Evolutionary conservation across 805 yeast species (phyloP).

Genomic region (Hanseniaspora hatyaiensis): DNA sequence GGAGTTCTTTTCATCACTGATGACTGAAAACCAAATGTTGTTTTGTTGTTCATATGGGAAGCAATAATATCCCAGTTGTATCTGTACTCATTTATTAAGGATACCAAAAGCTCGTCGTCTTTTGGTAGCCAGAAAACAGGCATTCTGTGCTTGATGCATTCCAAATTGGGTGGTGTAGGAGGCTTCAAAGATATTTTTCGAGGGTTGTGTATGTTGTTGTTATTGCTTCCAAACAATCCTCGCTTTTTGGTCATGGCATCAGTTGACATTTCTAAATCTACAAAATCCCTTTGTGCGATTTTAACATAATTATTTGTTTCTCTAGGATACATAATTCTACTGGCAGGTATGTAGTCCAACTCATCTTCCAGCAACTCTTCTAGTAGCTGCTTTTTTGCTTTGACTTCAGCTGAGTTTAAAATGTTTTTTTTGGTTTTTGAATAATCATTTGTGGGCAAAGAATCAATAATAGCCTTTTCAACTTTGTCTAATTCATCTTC

Average conservation of each 20-base stretch:
- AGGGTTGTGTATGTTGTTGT: conserved; percentile 30
- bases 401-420: neutral
- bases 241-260: conserved; percentile 29
- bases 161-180: conserved; percentile 79
- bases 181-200: conserved; percentile 62
- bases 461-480: conserved; percentile 30
- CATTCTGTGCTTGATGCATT: conserved; percentile 67
- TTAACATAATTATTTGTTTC: conserved; percentile 56
- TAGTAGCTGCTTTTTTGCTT: conserved; percentile 19
- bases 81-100: conserved; percentile 70
- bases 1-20: conserved; percentile 92
- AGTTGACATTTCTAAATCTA: conserved; percentile 33
- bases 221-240: conserved; percentile 34
- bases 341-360: conserved; percentile 43
- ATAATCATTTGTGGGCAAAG: conserved; percentile 26
- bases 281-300: conserved; percentile 40
- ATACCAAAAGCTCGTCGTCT: conserved; percentile 72
- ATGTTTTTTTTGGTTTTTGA: neutral
- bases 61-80: conserved; percentile 92
- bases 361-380: conserved; percentile 23
- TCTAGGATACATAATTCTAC: conserved; percentile 51
- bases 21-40: conserved; percentile 63
- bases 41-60: conserved; percentile 56
- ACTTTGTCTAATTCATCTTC: conserved; percentile 24
- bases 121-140: conserved; percentile 96